Conservation (phyloP, 768 basidiomycete genomes). For the Pleurotus citrinopileatus region DNA sequence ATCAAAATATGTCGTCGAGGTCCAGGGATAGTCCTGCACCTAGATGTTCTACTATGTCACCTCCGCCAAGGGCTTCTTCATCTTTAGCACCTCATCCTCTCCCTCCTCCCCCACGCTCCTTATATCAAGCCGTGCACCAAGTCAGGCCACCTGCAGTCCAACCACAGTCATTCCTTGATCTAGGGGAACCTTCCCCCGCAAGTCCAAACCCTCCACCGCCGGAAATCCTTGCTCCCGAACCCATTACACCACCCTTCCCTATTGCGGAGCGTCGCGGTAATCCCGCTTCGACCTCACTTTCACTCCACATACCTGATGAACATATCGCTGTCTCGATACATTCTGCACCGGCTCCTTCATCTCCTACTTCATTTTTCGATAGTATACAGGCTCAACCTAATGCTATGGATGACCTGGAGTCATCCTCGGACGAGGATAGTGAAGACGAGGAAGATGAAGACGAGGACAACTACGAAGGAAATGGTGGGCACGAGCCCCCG, state of each 20-base stretch:
- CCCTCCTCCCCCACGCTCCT: conserved; percentile 49
- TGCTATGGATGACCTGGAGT: conserved; percentile 72
- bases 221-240: conserved; percentile 39
- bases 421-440: conserved; percentile 49
- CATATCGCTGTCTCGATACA: conserved; percentile 44
- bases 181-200: conserved; percentile 8
- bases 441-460: conserved; percentile 34
- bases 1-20: conserved; percentile 18
- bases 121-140: conserved; percentile 1
- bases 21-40: conserved; percentile 24
- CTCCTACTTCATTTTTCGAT: conserved; percentile 75
- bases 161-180: conserved; percentile 9
- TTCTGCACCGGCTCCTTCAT: conserved; percentile 62
- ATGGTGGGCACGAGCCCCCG: conserved; percentile 15
- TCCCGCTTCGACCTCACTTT: conserved; percentile 23
- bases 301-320: conserved; percentile 45
- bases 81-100: conserved; percentile 55
- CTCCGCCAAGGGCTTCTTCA: conserved; percentile 66
- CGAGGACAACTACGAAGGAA: conserved; percentile 20
- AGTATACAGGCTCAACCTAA: conserved; percentile 66
- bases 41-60: conserved; percentile 41
- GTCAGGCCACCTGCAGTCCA: conserved; percentile 10
- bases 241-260: conserved; percentile 41
- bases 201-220: conserved; percentile 19
- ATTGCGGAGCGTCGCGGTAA: conserved; percentile 28